Base-by-base conservation (phyloP, 2,329 filamentous ascomycete species). In the Thielaviopsis euricoi region DNA sequence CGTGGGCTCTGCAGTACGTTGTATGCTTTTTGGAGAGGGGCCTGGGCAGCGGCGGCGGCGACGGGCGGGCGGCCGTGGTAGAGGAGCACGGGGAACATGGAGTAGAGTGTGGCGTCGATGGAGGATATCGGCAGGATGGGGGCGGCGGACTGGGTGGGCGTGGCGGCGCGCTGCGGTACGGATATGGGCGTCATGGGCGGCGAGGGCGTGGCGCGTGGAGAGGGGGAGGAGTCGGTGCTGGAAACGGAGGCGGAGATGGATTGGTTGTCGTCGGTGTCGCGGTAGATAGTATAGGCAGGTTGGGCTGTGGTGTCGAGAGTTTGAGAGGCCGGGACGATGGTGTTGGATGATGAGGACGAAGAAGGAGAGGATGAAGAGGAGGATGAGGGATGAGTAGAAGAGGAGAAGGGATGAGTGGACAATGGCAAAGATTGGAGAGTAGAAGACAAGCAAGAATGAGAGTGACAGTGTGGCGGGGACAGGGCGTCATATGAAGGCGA, bases 1-100 rank as follows among this genome's bases (percentile, higher is more conserved):
- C 59, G 62, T 1, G 68, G 65, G 15, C 71, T 70, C 17, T 66
- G 65, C 53, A 71, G 71, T 46, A 80, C 64, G 61, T 70, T 75
- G 64, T 73, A 78, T 17, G 72, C 67, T 46, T 70, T 65, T 12
- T 66, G 66, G n/a, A 58, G 22, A 12, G 56, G 37, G 12, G 40
- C 21, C 6, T 60, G 56, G 2, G 52, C n/a, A n/a, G n/a, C n/a
- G n/a, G n/a, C n/a, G n/a, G n/a, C n/a, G n/a, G n/a, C n/a, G n/a
- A n/a, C 10, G 1, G 58, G 59, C 9, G 59, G 52, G 1, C 49
- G 52, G 23, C 59, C 59, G 25, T 61, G 56, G 54, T 54, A 58
- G 6, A 58, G 53, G 6, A 61, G 53, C 6, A 57, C 53, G 17
- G 59, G 59, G 25, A 61, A 61, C 56, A 61, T 61, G 26, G 56